A percentile compares a stretch with the other conserved stretches of the same genome.
Evolutionary conservation across 2,329 filamentous ascomycete genomes (phyloP).

Genomic region (Cordyceps tenuipes): DNA sequence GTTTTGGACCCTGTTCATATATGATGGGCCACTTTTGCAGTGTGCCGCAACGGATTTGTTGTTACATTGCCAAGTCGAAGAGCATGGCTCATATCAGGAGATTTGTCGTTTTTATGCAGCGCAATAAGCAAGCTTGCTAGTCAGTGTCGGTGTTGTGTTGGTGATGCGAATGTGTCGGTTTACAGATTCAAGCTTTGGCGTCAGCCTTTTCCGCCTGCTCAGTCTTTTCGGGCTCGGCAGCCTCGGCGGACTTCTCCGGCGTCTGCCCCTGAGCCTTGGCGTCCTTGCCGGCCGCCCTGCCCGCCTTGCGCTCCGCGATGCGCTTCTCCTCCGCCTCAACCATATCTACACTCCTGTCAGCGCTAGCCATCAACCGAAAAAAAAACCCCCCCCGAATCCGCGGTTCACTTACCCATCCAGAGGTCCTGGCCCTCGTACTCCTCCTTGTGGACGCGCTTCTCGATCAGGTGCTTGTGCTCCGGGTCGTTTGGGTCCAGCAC

Average conservation of each 20-base stretch:
- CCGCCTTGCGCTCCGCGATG: slow-evolving; percentile 33
- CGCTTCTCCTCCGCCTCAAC: slow-evolving; percentile 68
- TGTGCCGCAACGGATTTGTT: not conserved
- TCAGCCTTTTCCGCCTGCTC: not conserved
- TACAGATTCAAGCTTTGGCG: not conserved
- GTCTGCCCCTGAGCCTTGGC: not conserved
- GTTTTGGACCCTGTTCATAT: not conserved
- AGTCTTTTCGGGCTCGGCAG: not conserved
- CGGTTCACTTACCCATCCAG: slow-evolving; percentile 84
- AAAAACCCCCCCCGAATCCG: no score
- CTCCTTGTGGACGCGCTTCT: slow-evolving; percentile 83
- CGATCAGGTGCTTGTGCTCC: slow-evolving; percentile 71
- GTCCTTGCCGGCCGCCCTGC: not conserved
- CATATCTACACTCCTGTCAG: slow-evolving; percentile 51
- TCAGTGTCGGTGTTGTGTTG: not conserved
- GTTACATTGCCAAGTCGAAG: not conserved
- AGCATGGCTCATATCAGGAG: not conserved
- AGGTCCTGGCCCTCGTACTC: slow-evolving; percentile 82
- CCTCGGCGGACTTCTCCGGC: not conserved
- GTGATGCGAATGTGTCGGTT: not conserved
- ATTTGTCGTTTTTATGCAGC: slow-evolving; percentile 1
- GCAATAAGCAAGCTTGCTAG: not conserved
- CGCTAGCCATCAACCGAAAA: no score
- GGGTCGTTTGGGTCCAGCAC: slow-evolving; percentile 74
- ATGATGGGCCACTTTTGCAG: not conserved